A percentile compares a stretch with the other conserved stretches of the same genome.
phyloP scores from a whole-genome alignment of 495 filamentous ascomycete species.

The Penicillium egyptiacum region DNA sequence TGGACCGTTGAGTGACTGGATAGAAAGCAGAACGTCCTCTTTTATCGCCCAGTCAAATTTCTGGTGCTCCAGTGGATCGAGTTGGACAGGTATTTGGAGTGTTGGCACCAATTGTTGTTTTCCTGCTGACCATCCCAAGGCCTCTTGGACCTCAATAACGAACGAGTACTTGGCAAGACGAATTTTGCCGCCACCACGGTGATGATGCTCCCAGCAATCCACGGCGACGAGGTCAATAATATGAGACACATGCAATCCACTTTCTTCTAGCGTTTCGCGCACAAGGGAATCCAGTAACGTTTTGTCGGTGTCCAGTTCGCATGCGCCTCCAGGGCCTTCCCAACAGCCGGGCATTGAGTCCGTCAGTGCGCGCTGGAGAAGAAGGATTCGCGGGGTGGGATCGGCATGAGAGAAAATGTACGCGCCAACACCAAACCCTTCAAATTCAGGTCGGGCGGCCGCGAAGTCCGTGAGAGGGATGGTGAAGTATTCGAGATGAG shows the following conservation, averaged over 20 bases:
- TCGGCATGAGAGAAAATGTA: slow-evolving; percentile 41
- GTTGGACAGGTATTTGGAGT: slow-evolving; percentile 32
- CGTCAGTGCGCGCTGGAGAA: slow-evolving; percentile 53
- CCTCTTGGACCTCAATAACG: slow-evolving; percentile 40
- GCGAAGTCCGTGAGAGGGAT: slow-evolving; percentile 38
- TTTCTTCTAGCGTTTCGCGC: slow-evolving; percentile 60
- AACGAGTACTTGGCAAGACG: slow-evolving; percentile 38
- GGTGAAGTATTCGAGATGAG: slow-evolving; percentile 41
- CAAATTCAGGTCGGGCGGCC: slow-evolving; percentile 34
- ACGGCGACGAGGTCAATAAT: slow-evolving; percentile 45
- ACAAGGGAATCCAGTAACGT: slow-evolving; percentile 55
- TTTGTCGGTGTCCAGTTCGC: slow-evolving; percentile 43
- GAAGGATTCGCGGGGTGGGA: slow-evolving; percentile 38
- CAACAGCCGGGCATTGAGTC: slow-evolving; percentile 49
- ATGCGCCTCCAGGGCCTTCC: slow-evolving; percentile 60
- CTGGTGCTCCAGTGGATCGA: slow-evolving; percentile 48
- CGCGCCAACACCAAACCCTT: slow-evolving; percentile 38
- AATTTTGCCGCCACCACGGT: slow-evolving; percentile 15
- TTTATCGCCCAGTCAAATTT: slow-evolving; percentile 46
- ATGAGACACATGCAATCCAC: slow-evolving; percentile 49
- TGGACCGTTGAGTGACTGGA: slow-evolving; percentile 9
- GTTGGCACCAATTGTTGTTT: slow-evolving; percentile 8
- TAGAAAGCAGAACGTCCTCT: slow-evolving; percentile 33
- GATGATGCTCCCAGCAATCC: slow-evolving; percentile 32
- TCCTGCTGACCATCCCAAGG: background rate